phyloP scores from a whole-genome alignment of 176 grass and related monocot species.

The Avena insularis region DNA sequence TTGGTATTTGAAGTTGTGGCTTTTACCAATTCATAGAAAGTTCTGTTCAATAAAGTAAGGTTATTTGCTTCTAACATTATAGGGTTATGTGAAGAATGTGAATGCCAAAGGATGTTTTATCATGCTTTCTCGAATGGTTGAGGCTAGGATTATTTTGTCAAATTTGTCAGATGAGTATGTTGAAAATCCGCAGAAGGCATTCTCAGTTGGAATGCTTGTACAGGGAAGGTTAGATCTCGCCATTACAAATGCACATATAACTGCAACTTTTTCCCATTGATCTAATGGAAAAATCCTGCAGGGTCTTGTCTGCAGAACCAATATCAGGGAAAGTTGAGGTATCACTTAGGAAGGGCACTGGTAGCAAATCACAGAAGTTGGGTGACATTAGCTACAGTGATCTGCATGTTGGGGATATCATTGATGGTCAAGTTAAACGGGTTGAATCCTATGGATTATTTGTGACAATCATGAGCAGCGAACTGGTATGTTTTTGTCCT shows the following conservation, averaged over 20 bases:
- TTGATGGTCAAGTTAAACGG: constrained; percentile 83
- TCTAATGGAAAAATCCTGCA: constrained; percentile 48
- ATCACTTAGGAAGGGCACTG: constrained; percentile 63
- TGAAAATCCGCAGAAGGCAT: constrained; percentile 84
- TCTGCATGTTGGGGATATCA: constrained; percentile 69
- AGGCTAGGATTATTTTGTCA: constrained; percentile 81
- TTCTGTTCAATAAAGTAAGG: neutral
- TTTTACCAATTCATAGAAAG: neutral
- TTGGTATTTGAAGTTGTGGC: neutral
- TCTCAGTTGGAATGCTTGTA: constrained; percentile 87
- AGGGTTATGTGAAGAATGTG: constrained; percentile 97
- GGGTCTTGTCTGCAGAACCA: constrained; percentile 71
- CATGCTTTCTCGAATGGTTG: constrained; percentile 79
- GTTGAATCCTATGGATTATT: constrained; percentile 90
- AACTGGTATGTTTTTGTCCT: constrained; percentile 58
- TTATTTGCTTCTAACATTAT: constrained; percentile 27
- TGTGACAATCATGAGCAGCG: constrained; percentile 66
- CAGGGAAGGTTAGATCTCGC: constrained; percentile 66
- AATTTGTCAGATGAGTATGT: constrained; percentile 88
- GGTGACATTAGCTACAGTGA: constrained; percentile 53
- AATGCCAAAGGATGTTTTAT: constrained; percentile 93
- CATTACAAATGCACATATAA: constrained; percentile 29
- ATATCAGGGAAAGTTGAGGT: constrained; percentile 81
- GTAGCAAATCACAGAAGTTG: constrained; percentile 51
- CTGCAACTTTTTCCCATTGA: neutral